phyloP scores from a whole-genome alignment of 176 grass and related monocot genomes.

The Coix lacrymajobi region DNA sequence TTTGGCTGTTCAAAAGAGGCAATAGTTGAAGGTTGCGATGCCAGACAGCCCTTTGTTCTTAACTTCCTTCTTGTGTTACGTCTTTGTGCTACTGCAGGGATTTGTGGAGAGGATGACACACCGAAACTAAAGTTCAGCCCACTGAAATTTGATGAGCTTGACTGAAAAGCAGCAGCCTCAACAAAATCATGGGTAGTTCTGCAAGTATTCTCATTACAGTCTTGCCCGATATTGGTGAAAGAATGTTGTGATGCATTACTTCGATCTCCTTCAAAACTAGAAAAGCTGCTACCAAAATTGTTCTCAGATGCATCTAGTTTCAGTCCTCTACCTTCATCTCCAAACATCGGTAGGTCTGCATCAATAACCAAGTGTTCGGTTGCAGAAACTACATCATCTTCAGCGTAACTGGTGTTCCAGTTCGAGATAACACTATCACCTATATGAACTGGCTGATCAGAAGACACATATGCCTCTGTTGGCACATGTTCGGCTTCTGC shows the following conservation, averaged over 20 bases:
- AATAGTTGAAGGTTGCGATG: conserved; percentile 25
- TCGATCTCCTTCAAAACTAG: conserved; percentile 43
- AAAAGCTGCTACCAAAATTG: conserved; percentile 38
- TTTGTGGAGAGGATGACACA: conserved; percentile 24
- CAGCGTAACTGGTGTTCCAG: conserved; percentile 30
- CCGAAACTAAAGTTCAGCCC: conserved; percentile 45
- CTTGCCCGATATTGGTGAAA: conserved; percentile 34
- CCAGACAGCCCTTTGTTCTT: conserved; percentile 39
- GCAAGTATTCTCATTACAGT: conserved; percentile 9
- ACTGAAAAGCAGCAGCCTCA: conserved; percentile 16
- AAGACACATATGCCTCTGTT: conserved; percentile 32
- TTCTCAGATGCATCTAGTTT: conserved; percentile 26
- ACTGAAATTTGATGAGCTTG: conserved; percentile 30
- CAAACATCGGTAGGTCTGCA: conserved; percentile 5
- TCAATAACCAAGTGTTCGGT: conserved; percentile 52
- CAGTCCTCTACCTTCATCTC: conserved; percentile 23
- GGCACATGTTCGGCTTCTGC: conserved; percentile 33
- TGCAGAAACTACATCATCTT: conserved; percentile 50
- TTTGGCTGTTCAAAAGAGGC: conserved; percentile 27
- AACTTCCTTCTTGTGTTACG: conserved; percentile 69
- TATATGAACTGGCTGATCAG: conserved; percentile 28
- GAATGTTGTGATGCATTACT: conserved; percentile 19
- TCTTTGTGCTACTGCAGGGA: conserved; percentile 24
- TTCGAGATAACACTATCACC: conserved; percentile 20
- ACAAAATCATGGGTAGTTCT: background rate